Conservation (phyloP, 1,284 basidiomycete species). For the Cryptococcus sp. region DNA sequence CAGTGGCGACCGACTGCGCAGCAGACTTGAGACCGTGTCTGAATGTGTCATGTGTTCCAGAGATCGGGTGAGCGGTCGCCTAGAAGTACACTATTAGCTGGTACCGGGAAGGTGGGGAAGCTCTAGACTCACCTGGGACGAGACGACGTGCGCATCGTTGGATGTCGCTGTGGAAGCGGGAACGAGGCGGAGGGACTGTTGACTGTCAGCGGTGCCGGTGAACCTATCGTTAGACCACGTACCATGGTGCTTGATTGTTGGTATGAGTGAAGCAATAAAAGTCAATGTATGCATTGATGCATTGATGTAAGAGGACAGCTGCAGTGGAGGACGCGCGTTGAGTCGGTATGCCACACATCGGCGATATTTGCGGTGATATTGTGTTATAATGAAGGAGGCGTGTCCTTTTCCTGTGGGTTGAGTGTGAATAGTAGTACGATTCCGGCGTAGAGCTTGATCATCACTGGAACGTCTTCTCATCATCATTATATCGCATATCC, state of each 20-base stretch:
- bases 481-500: neutral
- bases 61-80: slow-evolving; percentile 46
- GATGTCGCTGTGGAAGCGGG: slow-evolving; percentile 42
- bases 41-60: slow-evolving; percentile 49
- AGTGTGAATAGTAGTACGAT: no score
- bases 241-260: no score
- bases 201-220: slow-evolving; percentile 3
- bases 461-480: neutral
- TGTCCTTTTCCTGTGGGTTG: no score
- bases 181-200: slow-evolving; percentile 43
- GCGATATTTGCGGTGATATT: slow-evolving; percentile 10
- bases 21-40: slow-evolving; percentile 45
- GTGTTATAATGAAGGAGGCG: neutral
- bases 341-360: slow-evolving; percentile 22
- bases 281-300: no score
- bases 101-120: neutral
- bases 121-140: slow-evolving; percentile 36
- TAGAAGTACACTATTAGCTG: slow-evolving; percentile 10
- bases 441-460: neutral
- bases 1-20: slow-evolving; percentile 37
- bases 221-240: neutral
- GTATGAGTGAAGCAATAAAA: no score
- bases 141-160: slow-evolving; percentile 40
- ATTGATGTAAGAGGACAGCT: slow-evolving; percentile 4
- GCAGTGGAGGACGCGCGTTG: slow-evolving; percentile 8